These are phyloP conservation scores for Solanum dulcamara DNA, from an alignment of 257 asterid genomes.

Conservation along the genomic window DNA sequence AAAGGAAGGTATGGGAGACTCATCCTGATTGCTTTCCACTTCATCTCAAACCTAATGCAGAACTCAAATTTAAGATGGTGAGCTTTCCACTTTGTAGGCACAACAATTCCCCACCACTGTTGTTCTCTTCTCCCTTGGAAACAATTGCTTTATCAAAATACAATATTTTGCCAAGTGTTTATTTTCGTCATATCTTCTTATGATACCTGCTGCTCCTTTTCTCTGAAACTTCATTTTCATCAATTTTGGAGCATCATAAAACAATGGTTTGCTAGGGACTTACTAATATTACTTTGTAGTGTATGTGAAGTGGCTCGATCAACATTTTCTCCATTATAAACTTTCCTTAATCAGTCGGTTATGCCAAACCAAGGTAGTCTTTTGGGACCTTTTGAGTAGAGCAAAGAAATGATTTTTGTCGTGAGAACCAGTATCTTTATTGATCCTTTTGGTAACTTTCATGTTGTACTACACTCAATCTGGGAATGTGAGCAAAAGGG, in stretches of 20 bases:
- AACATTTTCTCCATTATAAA: neutral
- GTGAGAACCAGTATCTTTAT: neutral
- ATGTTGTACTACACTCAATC: neutral
- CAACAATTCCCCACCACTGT: neutral
- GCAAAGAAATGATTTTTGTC: neutral
- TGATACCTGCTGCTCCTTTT: neutral
- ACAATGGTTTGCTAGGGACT: neutral
- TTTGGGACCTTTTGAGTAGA: neutral
- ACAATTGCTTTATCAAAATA: neutral
- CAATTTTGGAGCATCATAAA: neutral
- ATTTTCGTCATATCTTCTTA: neutral
- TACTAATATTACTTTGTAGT: neutral
- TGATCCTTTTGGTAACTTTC: neutral
- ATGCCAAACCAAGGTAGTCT: neutral
- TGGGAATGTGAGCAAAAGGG: neutral
- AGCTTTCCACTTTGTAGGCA: neutral
- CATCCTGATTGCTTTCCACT: conserved; percentile 73
- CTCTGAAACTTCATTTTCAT: neutral
- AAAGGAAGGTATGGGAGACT: conserved; percentile 53
- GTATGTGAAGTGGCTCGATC: neutral
- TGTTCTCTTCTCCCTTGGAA: neutral
- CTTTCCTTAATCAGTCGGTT: neutral
- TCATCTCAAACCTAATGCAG: conserved; percentile 40
- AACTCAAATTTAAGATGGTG: conserved; percentile 54
- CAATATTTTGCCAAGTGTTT: neutral